Evolutionary conservation across 805 yeast species (phyloP).

Genomic region (Crinitomyces ghanaensis): DNA sequence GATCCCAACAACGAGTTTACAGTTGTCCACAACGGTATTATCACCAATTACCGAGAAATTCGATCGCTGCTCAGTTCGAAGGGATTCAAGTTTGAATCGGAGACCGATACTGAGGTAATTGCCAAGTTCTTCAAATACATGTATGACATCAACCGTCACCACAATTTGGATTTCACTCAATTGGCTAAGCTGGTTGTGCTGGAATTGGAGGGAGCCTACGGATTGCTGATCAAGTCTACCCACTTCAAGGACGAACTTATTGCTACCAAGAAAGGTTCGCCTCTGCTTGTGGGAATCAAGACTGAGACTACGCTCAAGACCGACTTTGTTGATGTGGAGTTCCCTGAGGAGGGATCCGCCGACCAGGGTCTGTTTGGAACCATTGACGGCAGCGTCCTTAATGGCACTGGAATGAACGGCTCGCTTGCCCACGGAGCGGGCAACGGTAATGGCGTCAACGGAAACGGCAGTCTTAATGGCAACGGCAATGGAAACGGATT

Average conservation of each 20-base stretch:
- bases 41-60: conserved; percentile 88
- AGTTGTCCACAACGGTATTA: conserved; percentile 95
- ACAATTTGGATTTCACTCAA: conserved; percentile 74
- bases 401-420: conserved; percentile 5
- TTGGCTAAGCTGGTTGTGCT: conserved; percentile 84
- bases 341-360: conserved; percentile 45
- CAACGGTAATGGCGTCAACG: conserved; percentile 5
- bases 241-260: conserved; percentile 94
- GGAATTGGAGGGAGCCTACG: conserved; percentile 96
- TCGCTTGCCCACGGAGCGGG: conserved; percentile 11
- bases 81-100: conserved; percentile 77
- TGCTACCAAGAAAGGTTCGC: conserved; percentile 98
- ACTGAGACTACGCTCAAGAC: conserved; percentile 91
- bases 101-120: conserved; percentile 96
- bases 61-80: conserved; percentile 68
- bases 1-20: conserved; percentile 75
- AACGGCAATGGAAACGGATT: conserved; percentile 1
- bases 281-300: conserved; percentile 92
- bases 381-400: too few species aligned
- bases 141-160: conserved; percentile 69
- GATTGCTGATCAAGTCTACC: conserved; percentile 79
- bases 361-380: too few species aligned
- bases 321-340: conserved; percentile 96
- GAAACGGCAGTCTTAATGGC: conserved; percentile 8
- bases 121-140: conserved; percentile 90